These are phyloP conservation scores for Rhododendron williamsianum DNA, from an alignment of 148 eudicot genomes.

Conservation along the genomic window DNA sequence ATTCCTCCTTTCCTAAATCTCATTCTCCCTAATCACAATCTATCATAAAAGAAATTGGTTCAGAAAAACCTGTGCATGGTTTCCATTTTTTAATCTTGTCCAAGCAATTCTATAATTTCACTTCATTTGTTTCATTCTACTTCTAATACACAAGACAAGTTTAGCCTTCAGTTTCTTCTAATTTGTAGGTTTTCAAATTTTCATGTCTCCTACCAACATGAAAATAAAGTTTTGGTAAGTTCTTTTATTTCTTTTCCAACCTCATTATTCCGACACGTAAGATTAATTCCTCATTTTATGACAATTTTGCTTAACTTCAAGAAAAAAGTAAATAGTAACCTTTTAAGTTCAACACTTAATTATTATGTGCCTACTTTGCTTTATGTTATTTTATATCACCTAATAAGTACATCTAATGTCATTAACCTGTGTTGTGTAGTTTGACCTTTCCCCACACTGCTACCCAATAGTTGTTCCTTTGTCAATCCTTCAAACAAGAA, in stretches of 20 bases:
- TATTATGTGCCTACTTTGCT: neutral
- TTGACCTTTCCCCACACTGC: neutral
- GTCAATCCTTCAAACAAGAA: neutral
- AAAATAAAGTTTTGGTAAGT: neutral
- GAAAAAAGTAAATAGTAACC: neutral
- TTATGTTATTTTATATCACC: neutral
- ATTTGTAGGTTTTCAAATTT: too few relatives aligned
- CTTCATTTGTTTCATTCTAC: neutral
- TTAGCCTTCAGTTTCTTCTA: neutral
- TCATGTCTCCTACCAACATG: neutral
- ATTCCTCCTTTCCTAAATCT: neutral
- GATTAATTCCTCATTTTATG: neutral
- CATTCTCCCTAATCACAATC: neutral
- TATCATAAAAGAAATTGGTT: neutral
- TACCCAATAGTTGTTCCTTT: neutral
- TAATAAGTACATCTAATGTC: neutral
- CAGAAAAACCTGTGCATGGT: neutral
- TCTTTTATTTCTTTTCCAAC: neutral
- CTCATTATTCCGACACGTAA: neutral
- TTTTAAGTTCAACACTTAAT: neutral
- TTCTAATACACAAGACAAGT: neutral
- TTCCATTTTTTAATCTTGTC: neutral
- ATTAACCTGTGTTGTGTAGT: neutral
- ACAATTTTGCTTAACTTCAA: neutral
- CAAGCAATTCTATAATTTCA: neutral